phyloP scores from a whole-genome alignment of 2,329 filamentous ascomycete genomes.

The Clonostachys rosea region DNA sequence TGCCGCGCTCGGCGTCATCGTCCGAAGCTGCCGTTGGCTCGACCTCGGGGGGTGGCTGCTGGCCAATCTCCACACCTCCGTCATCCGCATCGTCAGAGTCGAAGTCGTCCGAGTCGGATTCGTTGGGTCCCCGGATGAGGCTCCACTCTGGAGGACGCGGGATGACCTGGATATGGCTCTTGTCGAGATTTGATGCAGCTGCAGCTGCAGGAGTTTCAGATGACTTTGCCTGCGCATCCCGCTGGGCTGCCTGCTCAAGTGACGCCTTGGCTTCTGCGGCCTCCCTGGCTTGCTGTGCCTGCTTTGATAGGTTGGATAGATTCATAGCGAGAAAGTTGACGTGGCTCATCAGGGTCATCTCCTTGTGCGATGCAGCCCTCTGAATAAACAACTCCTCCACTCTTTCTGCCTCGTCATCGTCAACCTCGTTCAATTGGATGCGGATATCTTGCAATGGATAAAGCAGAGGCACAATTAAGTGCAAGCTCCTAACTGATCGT shows the following conservation, averaged over 20 bases:
- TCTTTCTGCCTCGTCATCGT: conserved; percentile 52
- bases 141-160: conserved; percentile 75
- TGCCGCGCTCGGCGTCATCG: conserved; percentile 55
- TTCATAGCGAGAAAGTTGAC: conserved; percentile 72
- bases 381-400: conserved; percentile 62
- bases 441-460: conserved; percentile 69
- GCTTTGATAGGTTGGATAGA: conserved; percentile 61
- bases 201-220: not conserved
- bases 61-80: not conserved
- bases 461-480: conserved; percentile 63
- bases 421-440: conserved; percentile 61
- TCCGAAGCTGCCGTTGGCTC: not conserved
- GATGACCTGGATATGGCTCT: conserved; percentile 66
- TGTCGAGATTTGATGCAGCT: conserved; percentile 31
- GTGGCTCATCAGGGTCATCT: conserved; percentile 66
- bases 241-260: not conserved
- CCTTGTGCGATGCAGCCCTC: conserved; percentile 49
- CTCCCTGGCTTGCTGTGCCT: conserved; percentile 24
- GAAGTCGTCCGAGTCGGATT: conserved; percentile 43
- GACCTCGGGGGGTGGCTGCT: not conserved
- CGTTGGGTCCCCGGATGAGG: conserved; percentile 25
- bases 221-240: not conserved
- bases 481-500: conserved; percentile 57
- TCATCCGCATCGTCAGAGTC: conserved; percentile 17
- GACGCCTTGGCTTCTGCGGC: conserved; percentile 1